Base-by-base conservation (phyloP, 2,329 filamentous ascomycete genomes). In the Fusarium heterosporum region DNA sequence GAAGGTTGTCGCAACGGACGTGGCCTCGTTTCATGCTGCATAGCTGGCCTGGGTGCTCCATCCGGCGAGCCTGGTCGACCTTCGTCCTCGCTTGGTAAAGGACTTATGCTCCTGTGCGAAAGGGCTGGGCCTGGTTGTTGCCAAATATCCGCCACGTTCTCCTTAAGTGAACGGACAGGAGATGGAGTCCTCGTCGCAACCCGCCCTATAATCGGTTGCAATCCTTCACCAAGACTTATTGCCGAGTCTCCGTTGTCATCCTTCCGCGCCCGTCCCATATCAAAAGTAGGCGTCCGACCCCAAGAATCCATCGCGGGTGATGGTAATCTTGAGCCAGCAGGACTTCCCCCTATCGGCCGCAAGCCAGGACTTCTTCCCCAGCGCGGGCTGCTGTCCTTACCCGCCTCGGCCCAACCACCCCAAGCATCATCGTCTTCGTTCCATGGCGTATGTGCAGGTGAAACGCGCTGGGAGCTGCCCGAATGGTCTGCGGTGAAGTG, bases 361-460 rank as follows among this genome's bases (percentile, higher is more conserved):
- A 78, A 45, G 30, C 73, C 74, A 28, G 75, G 75, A 61, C 76
- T 77, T 64, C 68, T 73, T 42, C 75, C 75, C 77, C 75, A 78
- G 4, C 70, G 72, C 10, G 74, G 72, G 45, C 72, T 77, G 16
- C 59, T 63, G 7, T 63, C 64, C 55, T 70, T 74, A 19, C 53
- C 60, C 11, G 68, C 52, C n/a, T 77, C 77, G 25, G 73, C 73
- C 78, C 78, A 79, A 9, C 73, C 74, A n/a, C 75, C 77, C 78
- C 78, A 79, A 2, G 72, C 68, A 56, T 75, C 71, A 36, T 77
- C 75, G 19, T 77, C 74, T 16, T 75, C 74, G 19, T 76, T 73
- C 76, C 76, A 79, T 28, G 75, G 74, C 30, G 73, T 67, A 2
- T 60, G 57, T 13, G 64, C 66, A 25, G 73, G 71, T 19, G 73